Evolutionary conservation across 768 basidiomycete species (phyloP), one percentile per base, ranked within the genome.

Genomic region (Auricularia cornea): DNA sequence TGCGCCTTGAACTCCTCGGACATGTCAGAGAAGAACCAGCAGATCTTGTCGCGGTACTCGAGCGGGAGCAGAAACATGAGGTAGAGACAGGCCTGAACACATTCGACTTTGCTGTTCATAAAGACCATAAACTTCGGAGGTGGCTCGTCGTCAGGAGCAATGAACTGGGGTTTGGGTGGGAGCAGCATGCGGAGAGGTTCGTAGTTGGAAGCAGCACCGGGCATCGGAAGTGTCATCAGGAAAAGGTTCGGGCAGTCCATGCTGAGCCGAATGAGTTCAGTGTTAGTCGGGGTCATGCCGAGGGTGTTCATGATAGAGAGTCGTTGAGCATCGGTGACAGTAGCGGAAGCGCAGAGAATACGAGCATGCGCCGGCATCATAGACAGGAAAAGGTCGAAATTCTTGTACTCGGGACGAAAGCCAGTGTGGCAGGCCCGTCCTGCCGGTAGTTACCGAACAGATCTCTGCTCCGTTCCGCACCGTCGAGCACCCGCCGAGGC

Each of bases 311-410:
- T 66, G 1, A 77, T 61, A 59, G 73, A 68, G 3, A 51, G 26
- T 0, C 75, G 68, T 0, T 74, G 60, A 0, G 60, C 33, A 4
- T 67, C 62, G 1, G 75, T 72, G 2, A 78, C 66, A 0, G 77
- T 79, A 1, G 76, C 77, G 0, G 76, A 78, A 3, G 72, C 67
- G 75, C 65, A 29, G 72, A 68, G 57, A 76, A 73, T 4, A 70
- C 73, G 18, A 76, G 44, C 68, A 1, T 23, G 10, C 3, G 65
- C 63, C 2, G 75, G 68, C 11, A 80, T 65, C 10, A 76, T 61
- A 63, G 68, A 71, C 1, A 68, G 71, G 2, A 77, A 52, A 2
- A 60, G 65, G 11, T 68, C 68, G 2, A 75, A 30, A 12, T 70
- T 61, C 23, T 38, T 57, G 63, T 79, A 81, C 26, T 77, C 73